These are phyloP conservation scores for Malassezia slooffiae DNA, from an alignment of 1,284 basidiomycete genomes.

Conservation along the genomic window DNA sequence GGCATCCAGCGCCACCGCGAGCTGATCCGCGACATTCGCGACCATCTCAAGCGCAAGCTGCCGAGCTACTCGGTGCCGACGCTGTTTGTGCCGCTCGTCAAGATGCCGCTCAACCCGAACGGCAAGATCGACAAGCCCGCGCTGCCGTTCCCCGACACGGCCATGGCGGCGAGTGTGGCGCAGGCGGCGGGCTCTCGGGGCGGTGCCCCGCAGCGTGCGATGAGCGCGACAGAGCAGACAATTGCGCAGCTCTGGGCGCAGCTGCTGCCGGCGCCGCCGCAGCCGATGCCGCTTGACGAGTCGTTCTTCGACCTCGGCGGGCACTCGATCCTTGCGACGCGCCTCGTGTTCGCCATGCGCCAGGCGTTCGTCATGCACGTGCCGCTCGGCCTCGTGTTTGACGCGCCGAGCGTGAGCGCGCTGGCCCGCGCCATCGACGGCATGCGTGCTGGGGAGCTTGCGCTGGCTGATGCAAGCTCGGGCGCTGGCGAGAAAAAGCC, in stretches of 20 bases:
- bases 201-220: conserved; percentile 25
- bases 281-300: conserved; percentile 74
- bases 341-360: conserved; percentile 91
- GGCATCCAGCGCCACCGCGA: conserved; percentile 51
- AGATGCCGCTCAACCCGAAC: conserved; percentile 97
- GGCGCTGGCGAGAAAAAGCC: background rate
- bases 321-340: conserved; percentile 93
- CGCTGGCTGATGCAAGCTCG: conserved; percentile 50
- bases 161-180: conserved; percentile 51
- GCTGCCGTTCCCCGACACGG: conserved; percentile 96
- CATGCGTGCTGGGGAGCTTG: conserved; percentile 69
- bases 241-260: conserved; percentile 67
- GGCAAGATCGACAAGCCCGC: conserved; percentile 99
- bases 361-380: conserved; percentile 83
- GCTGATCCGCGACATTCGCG: conserved; percentile 75
- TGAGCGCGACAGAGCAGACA: conserved; percentile 63
- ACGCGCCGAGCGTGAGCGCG: conserved; percentile 73
- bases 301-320: conserved; percentile 98
- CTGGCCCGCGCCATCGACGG: conserved; percentile 69
- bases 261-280: conserved; percentile 70
- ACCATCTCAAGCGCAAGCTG: conserved; percentile 92
- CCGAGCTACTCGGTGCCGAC: conserved; percentile 54
- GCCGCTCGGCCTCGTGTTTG: conserved; percentile 84
- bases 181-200: conserved; percentile 19
- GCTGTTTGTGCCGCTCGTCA: conserved; percentile 69